phyloP scores from a whole-genome alignment of 1,284 basidiomycete genomes.

The Microbotryomycetes sp. region DNA sequence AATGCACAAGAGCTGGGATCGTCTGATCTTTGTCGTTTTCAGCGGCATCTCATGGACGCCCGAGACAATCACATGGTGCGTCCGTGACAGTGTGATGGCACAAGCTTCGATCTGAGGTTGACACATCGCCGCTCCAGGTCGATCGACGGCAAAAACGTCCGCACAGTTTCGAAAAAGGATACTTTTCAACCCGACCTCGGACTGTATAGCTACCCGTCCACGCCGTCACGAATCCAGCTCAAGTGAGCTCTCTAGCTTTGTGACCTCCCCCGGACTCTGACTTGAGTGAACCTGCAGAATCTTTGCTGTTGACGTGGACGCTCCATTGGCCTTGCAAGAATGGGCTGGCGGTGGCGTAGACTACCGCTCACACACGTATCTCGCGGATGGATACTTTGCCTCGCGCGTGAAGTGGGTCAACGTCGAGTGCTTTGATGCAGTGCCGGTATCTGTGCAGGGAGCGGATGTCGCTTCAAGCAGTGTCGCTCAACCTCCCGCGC shows the following conservation, averaged over 20 bases:
- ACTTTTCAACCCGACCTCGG: not conserved
- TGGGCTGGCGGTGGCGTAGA: slow-evolving; percentile 4
- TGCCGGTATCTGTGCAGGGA: not conserved
- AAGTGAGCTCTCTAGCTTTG: slow-evolving; percentile 1
- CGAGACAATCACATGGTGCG: slow-evolving; percentile 5
- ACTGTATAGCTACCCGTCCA: slow-evolving; percentile 9
- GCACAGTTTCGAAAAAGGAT: slow-evolving; percentile 1
- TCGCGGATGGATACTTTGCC: not conserved
- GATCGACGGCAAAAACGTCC: slow-evolving; percentile 9
- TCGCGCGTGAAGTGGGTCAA: not conserved
- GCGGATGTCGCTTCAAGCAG: not conserved
- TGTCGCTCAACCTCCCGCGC: not conserved
- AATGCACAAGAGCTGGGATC: too few species aligned
- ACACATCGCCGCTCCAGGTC: slow-evolving; percentile 1
- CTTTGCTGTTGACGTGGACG: not conserved
- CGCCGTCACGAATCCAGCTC: slow-evolving; percentile 16
- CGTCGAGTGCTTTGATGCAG: not conserved
- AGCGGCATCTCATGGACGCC: slow-evolving; percentile 21
- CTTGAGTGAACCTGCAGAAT: not conserved
- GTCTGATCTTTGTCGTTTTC: too few species aligned
- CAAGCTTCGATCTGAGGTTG: not conserved
- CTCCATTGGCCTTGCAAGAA: not conserved
- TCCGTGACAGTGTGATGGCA: not conserved
- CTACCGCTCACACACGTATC: not conserved
- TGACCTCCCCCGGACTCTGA: rapidly evolving